Evolutionary conservation across 2,329 filamentous ascomycete species (phyloP), one percentile per base, ranked within the genome.

Genomic region (Sclerotinia spermophila): DNA sequence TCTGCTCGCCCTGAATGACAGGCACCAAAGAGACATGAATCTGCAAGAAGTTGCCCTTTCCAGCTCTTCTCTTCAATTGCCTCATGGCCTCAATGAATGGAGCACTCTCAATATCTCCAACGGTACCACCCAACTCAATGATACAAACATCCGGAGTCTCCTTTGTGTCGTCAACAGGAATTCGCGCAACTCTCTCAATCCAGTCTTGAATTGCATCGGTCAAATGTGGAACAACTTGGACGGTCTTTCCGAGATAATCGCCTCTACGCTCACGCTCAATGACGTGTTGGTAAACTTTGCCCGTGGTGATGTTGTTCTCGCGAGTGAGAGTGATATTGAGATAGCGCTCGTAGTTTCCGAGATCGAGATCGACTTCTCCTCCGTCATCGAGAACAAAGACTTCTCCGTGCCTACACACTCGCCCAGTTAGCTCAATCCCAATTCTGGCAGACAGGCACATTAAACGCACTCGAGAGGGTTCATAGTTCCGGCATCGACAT

Each of bases 281-380:
- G 68, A 97, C 94, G 77, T 92, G 89, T 78, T 93, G 86, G 82
- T 97, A 98, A 76, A 98, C 93, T 84, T 98, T 97, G 79, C 96
- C 96, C 8, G 95, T 97, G 5, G 96, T 99, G 82, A 99, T 97
- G 82, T 98, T 98, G 84, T 95, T 93, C 76, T 97, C 94, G 73
- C 90, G 86, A 21, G 89, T 92, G 72, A 97, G 85, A 68, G 90
- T 92, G 74, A 94, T 90, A 77, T 90, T 90, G 68, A 97, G 89
- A 79, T 97, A 97, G 58, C 90, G 86, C 80, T 92, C 90, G 82
- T 92, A 92, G 81, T 92, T 92, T 74, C 90, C 90, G 45, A 93
- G 84, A 79, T 93, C 90, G 71, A 93, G 86, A 78, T 92, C 90
- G 73, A 89, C 87, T 81, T 93, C 92, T 75, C 92, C 92, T 74